phyloP scores from a whole-genome alignment of 768 basidiomycete genomes.

The Phlebiopsis flavidoalba region DNA sequence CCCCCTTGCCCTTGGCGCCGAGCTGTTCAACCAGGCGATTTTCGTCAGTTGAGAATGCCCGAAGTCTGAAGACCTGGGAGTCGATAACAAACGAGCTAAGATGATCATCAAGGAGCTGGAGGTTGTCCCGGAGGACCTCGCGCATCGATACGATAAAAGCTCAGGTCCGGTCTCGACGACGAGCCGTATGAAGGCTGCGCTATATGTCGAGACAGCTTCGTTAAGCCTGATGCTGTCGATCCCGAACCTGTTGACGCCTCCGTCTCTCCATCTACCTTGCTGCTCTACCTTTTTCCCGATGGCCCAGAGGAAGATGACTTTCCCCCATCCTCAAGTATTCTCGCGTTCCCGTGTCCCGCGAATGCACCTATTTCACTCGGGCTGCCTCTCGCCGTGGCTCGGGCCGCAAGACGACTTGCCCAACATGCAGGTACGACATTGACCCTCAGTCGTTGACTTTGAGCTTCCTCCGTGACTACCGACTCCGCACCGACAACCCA shows the following conservation, averaged over 20 bases:
- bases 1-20: background rate
- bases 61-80: background rate
- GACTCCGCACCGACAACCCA: background rate
- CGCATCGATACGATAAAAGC: conserved; percentile 28
- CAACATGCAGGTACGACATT: conserved; percentile 77
- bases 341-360: conserved; percentile 68
- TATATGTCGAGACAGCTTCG: conserved; percentile 70
- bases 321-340: conserved; percentile 30
- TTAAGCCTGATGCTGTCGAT: conserved; percentile 34
- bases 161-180: conserved; percentile 14
- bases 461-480: background rate
- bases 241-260: background rate
- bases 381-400: conserved; percentile 80
- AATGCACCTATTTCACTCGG: conserved; percentile 68
- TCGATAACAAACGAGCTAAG: conserved; percentile 64
- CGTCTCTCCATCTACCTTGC: background rate
- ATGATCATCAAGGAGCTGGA: conserved; percentile 60
- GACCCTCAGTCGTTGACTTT: conserved; percentile 71
- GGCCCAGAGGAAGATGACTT: background rate
- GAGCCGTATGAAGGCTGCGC: conserved; percentile 59
- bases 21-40: background rate
- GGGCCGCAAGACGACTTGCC: conserved; percentile 78
- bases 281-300: conserved; percentile 16
- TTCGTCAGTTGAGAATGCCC: background rate
- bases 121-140: conserved; percentile 57